phyloP scores from a whole-genome alignment of 1,284 basidiomycete genomes.

The Fomitopsis palustris region DNA sequence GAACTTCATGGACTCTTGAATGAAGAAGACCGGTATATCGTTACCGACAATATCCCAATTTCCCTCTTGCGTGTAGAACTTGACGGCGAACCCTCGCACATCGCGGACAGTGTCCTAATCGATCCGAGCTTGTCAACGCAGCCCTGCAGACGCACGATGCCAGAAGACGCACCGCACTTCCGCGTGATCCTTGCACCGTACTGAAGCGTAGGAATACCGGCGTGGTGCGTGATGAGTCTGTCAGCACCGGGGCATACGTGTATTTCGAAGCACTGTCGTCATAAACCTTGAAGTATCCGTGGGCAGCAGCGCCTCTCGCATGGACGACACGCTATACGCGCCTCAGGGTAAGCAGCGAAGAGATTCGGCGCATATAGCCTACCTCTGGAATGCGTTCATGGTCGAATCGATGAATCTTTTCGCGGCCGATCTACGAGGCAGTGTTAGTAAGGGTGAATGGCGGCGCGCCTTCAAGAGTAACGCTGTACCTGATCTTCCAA shows the following conservation, averaged over 20 bases:
- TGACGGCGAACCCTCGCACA: constrained; percentile 79
- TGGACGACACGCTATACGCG: constrained; percentile 49
- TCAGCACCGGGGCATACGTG: constrained; percentile 67
- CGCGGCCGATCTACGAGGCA: constrained; percentile 43
- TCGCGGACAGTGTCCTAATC: constrained; percentile 78
- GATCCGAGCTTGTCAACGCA: constrained; percentile 14
- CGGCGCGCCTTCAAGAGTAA: neutral
- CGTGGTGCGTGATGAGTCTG: constrained; percentile 66
- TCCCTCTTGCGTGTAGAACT: constrained; percentile 78
- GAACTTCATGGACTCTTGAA: constrained; percentile 83
- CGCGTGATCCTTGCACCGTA: constrained; percentile 75
- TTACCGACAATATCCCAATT: constrained; percentile 88
- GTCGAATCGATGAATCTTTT: constrained; percentile 77
- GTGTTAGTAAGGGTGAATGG: neutral
- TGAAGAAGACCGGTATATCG: constrained; percentile 81
- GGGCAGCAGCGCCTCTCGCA: constrained; percentile 75
- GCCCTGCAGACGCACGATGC: neutral
- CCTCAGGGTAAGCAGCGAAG: neutral
- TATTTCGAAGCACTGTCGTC: constrained; percentile 61
- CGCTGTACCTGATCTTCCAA: constrained; percentile 53
- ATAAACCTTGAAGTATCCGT: constrained; percentile 77
- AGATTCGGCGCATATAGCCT: constrained; percentile 34
- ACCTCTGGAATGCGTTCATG: constrained; percentile 82
- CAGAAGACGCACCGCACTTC: constrained; percentile 57
- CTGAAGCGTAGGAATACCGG: constrained; percentile 80